phyloP scores from a whole-genome alignment of 176 grass and related monocot species.

The Guadua angustifolia region DNA sequence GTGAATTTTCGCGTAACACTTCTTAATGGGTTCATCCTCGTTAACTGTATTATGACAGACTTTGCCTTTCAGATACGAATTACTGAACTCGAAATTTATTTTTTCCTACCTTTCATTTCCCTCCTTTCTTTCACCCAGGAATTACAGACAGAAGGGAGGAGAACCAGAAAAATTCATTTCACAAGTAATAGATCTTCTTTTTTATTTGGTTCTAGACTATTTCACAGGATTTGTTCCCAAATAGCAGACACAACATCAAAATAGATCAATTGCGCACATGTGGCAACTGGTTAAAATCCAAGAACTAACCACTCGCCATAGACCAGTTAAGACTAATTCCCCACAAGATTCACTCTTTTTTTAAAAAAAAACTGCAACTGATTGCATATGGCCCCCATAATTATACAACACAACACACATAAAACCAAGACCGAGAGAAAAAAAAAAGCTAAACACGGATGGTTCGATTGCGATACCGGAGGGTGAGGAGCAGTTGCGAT shows the following conservation, averaged over 20 bases:
- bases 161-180: not conserved
- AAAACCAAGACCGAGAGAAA: not conserved
- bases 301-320: not conserved
- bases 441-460: not conserved
- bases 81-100: not conserved
- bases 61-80: not conserved
- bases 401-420: not conserved
- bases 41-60: not conserved
- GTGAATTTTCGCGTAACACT: not conserved
- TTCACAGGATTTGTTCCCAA: not conserved
- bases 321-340: not conserved
- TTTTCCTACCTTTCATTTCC: not conserved
- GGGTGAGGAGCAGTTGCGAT: not conserved
- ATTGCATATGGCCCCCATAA: not conserved
- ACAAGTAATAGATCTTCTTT: not conserved
- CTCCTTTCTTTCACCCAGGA: not conserved
- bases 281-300: not conserved
- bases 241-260: not conserved
- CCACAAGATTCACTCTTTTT: not conserved
- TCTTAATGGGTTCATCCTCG: not conserved
- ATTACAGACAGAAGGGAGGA: not conserved
- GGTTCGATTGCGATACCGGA: constrained; percentile 20
- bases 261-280: not conserved
- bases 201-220: not conserved
- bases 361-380: not conserved